These are phyloP conservation scores for Ocimum tenuiflorum DNA, from an alignment of 257 asterid species.

Conservation along the genomic window DNA sequence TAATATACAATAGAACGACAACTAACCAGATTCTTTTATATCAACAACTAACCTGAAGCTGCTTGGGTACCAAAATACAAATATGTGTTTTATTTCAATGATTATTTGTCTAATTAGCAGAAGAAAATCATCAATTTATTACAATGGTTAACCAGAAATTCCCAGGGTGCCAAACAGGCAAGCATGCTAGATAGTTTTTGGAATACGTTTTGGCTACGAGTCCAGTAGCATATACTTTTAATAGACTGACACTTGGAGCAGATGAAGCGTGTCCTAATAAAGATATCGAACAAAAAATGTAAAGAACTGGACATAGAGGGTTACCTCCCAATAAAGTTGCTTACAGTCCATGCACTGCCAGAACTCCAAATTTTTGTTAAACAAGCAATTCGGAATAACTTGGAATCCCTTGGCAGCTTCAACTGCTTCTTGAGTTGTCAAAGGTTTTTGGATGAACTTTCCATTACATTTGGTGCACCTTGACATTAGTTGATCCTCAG, in stretches of 20 bases:
- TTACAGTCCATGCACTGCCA: conserved; percentile 95
- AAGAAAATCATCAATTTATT: no score
- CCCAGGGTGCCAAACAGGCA: neutral
- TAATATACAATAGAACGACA: no score
- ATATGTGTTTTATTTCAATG: neutral
- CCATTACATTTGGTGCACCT: conserved; percentile 94
- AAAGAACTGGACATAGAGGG: neutral
- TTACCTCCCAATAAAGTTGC: conserved; percentile 97
- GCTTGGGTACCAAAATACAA: neutral
- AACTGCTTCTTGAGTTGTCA: conserved; percentile 83
- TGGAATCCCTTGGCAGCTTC: conserved; percentile 94
- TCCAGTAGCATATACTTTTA: no score
- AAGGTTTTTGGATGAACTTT: conserved; percentile 80
- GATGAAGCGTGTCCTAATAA: neutral
- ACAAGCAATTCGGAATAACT: conserved; percentile 86
- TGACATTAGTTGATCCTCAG: conserved; percentile 78
- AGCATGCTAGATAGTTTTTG: neutral
- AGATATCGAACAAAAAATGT: neutral
- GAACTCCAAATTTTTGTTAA: conserved; percentile 68
- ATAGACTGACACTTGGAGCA: neutral
- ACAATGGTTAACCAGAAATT: neutral
- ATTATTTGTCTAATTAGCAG: no score
- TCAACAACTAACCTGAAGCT: neutral
- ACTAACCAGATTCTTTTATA: no score
- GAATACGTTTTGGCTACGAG: neutral